Evolutionary conservation across 1,284 basidiomycete genomes (phyloP).

Genomic region (Ceratobasidium sp.): DNA sequence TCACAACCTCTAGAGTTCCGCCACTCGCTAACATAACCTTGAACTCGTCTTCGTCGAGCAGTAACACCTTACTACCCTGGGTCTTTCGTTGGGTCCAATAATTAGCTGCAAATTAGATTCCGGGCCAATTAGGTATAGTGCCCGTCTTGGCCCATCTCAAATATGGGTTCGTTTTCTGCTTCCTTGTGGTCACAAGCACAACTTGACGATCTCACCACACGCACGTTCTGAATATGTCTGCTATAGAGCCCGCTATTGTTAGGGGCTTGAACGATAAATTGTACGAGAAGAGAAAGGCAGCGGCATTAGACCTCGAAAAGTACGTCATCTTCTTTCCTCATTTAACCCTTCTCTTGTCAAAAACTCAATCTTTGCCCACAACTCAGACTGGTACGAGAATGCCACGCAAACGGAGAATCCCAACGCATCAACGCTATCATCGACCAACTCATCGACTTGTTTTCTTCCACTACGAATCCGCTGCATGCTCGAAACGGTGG

Average conservation of each 20-base stretch:
- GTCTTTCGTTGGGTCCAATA: not conserved
- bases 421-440: constrained; percentile 88
- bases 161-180: not conserved
- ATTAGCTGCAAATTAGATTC: constrained; percentile 18
- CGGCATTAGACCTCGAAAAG: constrained; percentile 96
- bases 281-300: constrained; percentile 95
- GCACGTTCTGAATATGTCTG: constrained; percentile 28
- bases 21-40: not conserved
- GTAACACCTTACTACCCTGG: not conserved
- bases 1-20: not conserved
- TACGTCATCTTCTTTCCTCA: constrained; percentile 54
- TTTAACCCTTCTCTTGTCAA: constrained; percentile 13
- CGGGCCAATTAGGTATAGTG: constrained; percentile 21
- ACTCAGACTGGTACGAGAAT: constrained; percentile 88
- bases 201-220: not conserved
- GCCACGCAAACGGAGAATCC: constrained; percentile 80
- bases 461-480: constrained; percentile 80
- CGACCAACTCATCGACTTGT: constrained; percentile 94
- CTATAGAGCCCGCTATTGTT: constrained; percentile 48
- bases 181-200: not conserved
- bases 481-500: constrained; percentile 94
- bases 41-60: not conserved
- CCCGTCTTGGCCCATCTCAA: not conserved
- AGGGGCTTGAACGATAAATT: constrained; percentile 82
- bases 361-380: constrained; percentile 11